Conservation (phyloP, 1,139 yeast species). For the Candida mesenterica region DNA sequence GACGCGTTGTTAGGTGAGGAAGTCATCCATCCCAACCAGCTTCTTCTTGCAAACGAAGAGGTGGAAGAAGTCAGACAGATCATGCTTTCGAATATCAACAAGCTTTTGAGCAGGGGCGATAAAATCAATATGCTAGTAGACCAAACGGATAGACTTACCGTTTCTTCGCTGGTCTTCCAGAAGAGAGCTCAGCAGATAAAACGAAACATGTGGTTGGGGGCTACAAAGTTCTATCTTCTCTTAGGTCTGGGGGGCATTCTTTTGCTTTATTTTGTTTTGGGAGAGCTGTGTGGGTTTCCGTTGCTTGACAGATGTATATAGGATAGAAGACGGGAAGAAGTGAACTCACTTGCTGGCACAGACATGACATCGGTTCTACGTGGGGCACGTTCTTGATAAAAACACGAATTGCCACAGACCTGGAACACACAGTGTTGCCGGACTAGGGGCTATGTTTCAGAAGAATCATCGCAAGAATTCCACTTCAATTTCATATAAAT, state of each 20-base stretch:
- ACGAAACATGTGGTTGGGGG: slow-evolving; percentile 67
- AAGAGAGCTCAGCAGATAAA: slow-evolving; percentile 65
- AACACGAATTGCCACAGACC: too few relatives aligned
- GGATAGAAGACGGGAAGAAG: neutral
- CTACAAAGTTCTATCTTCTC: slow-evolving; percentile 42
- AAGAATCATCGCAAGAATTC: too few relatives aligned
- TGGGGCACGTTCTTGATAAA: too few relatives aligned
- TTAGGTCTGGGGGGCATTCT: slow-evolving; percentile 25
- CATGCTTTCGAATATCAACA: slow-evolving; percentile 70
- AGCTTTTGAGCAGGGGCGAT: slow-evolving; percentile 77
- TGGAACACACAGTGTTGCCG: too few relatives aligned
- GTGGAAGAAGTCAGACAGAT: slow-evolving; percentile 54
- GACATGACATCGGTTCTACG: too few relatives aligned
- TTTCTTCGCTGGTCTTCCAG: slow-evolving; percentile 68
- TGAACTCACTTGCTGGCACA: too few relatives aligned
- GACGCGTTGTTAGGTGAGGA: slow-evolving; percentile 14
- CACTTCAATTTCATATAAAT: too few relatives aligned
- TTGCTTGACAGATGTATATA: slow-evolving; percentile 28
- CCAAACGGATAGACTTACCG: slow-evolving; percentile 75
- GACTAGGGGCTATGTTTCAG: too few relatives aligned
- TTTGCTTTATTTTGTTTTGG: slow-evolving; percentile 42
- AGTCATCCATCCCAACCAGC: slow-evolving; percentile 38
- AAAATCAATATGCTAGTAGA: slow-evolving; percentile 71
- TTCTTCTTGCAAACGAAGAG: slow-evolving; percentile 46
- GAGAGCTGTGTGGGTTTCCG: slow-evolving; percentile 54